Base-by-base conservation (phyloP, 345 rosid genomes). In the Pugionium cornutum region DNA sequence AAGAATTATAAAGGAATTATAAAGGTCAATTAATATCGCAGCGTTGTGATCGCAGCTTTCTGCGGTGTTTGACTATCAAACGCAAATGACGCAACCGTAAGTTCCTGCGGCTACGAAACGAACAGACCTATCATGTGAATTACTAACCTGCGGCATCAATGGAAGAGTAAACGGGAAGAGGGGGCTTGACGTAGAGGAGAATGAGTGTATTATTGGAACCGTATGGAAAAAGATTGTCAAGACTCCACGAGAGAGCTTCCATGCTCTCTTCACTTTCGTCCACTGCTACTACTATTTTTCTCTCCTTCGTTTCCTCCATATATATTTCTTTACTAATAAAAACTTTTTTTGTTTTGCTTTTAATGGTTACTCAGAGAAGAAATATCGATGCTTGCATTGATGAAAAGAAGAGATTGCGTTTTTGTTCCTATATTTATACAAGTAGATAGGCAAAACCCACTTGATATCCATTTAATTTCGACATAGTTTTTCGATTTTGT, bases 211-310 rank as follows among this genome's bases (percentile, higher is more conserved):
- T 63, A 26, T 65, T 71, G 3, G 83, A 63, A 39, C 67, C 66
- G 30, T 66, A 66, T 9, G 86, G 42, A 63, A 84, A 67, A n/a
- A 89, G 80, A 74, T 86, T 84, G 11, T 28, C 32, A 51, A 89
- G 83, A 69, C 94, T 89, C 96, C 96, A 89, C 10, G 89, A 81
- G 18, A 89, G 92, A 27, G 98, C 98, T 51, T 78, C 66, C 97
- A 89, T 92, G 80, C 98, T 92, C 80, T 87, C 97, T 68, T 81
- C 80, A 9, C 97, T 87, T 83, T 86, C 94, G 52, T 92, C 98
- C 45, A 92, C 89, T 7, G 96, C 97, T 66, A 87, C 94, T 57
- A 84, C 91, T 25, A 92, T 76, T 69, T 78, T 87, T 34, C 62
- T 75, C 45, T 71, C 68, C 63, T 47, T 68, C n/a, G 25, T 70